Percentiles rank a stretch among this genome's conserved stretches.
Conservation (phyloP, 345 rosid genomes). For the Brassica rapa region DNA sequence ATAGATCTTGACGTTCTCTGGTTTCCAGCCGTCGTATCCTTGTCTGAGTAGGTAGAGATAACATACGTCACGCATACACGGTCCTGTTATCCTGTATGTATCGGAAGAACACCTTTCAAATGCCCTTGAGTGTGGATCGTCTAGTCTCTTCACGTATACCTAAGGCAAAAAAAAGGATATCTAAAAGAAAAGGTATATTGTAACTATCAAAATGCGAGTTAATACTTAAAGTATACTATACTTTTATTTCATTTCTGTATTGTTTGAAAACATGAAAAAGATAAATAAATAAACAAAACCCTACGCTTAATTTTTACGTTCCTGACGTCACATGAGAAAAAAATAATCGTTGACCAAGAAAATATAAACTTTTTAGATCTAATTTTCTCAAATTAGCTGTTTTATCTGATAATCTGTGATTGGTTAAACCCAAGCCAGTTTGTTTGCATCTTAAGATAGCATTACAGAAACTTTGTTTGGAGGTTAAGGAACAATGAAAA, state of each 20-base stretch:
- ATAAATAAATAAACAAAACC: too few relatives aligned
- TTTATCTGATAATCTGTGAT: background rate
- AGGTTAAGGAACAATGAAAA: background rate
- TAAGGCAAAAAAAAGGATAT: conserved; percentile 1
- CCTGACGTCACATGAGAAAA: background rate
- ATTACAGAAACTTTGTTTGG: background rate
- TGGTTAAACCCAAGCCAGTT: background rate
- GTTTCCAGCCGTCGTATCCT: conserved; percentile 78
- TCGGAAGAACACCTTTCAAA: conserved; percentile 67
- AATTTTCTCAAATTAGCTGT: background rate
- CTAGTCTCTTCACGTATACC: conserved; percentile 62
- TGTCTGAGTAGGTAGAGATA: conserved; percentile 59
- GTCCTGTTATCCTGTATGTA: conserved; percentile 58
- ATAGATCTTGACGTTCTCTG: conserved; percentile 52
- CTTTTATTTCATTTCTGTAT: background rate
- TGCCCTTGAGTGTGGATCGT: conserved; percentile 51
- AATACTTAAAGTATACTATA: too few relatives aligned
- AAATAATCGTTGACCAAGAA: background rate
- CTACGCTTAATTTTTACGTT: background rate
- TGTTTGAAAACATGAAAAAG: background rate
- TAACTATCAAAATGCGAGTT: background rate
- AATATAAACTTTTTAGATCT: background rate
- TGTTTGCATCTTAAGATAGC: background rate
- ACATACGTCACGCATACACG: conserved; percentile 59
- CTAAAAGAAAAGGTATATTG: background rate